phyloP scores from a whole-genome alignment of 495 filamentous ascomycete species.

The Penicillium subrubescens region DNA sequence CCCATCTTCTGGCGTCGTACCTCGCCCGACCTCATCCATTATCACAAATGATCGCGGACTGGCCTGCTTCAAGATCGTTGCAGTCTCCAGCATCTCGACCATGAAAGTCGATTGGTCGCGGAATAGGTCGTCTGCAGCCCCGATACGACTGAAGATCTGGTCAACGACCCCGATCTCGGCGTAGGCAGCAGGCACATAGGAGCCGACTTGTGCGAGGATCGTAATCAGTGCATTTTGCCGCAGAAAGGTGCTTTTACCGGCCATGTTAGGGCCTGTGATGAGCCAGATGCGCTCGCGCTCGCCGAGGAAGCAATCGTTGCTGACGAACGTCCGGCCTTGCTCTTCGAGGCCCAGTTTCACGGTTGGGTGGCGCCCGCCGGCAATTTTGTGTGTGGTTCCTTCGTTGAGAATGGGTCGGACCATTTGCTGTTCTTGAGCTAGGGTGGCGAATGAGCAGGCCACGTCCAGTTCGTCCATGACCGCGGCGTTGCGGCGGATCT shows the following conservation, averaged over 20 bases:
- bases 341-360: conserved; percentile 80
- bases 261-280: conserved; percentile 99
- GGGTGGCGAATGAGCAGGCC: conserved; percentile 73
- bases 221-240: conserved; percentile 93
- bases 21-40: conserved; percentile 96
- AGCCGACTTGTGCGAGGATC: conserved; percentile 88
- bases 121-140: conserved; percentile 90
- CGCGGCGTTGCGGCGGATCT: conserved; percentile 80
- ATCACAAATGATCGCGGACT: conserved; percentile 77
- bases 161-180: conserved; percentile 87
- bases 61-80: conserved; percentile 54
- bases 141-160: conserved; percentile 88
- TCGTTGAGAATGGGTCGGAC: conserved; percentile 71
- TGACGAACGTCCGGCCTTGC: conserved; percentile 79
- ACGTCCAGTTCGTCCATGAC: conserved; percentile 94
- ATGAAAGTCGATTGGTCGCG: conserved; percentile 94
- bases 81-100: conserved; percentile 60
- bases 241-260: conserved; percentile 91
- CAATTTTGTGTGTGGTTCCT: conserved; percentile 60
- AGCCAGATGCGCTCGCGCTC: conserved; percentile 74
- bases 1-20: conserved; percentile 90
- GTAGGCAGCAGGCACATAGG: conserved; percentile 85
- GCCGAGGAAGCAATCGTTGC: conserved; percentile 84
- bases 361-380: conserved; percentile 85
- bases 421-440: conserved; percentile 74